A percentile compares a stretch with the other conserved stretches of the same genome.
phyloP scores from a whole-genome alignment of 1,284 basidiomycete species.

The Grifola frondosa region DNA sequence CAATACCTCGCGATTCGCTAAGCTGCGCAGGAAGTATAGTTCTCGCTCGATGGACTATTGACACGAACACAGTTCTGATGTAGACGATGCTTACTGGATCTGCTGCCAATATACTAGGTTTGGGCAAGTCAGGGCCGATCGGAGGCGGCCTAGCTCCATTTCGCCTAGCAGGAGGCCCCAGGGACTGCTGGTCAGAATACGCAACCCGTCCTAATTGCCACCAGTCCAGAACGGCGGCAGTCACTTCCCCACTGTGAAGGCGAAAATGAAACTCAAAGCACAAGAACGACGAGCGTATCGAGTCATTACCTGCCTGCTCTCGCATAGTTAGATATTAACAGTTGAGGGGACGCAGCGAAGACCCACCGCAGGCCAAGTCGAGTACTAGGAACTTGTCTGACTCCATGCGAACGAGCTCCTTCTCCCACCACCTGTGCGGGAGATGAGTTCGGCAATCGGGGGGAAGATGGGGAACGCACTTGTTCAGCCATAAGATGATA shows the following conservation, averaged over 20 bases:
- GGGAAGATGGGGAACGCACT: slow-evolving; percentile 27
- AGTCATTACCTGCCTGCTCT: slow-evolving; percentile 22
- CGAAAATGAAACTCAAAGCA: background rate
- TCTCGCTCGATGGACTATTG: background rate
- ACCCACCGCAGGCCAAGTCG: slow-evolving; percentile 54
- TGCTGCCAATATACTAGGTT: slow-evolving; percentile 28
- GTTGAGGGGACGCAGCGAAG: background rate
- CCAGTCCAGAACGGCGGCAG: slow-evolving; percentile 30
- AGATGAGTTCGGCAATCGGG: background rate
- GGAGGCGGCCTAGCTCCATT: slow-evolving; percentile 9
- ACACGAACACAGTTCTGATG: background rate
- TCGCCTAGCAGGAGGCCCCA: slow-evolving; percentile 2
- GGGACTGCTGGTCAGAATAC: slow-evolving; percentile 6
- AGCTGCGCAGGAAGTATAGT: too few relatives aligned
- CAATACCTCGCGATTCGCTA: too few relatives aligned
- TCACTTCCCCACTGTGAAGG: slow-evolving; percentile 27
- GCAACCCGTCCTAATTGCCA: slow-evolving; percentile 24
- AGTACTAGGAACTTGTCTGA: slow-evolving; percentile 34
- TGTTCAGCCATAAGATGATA: slow-evolving; percentile 52
- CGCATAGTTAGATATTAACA: too few relatives aligned
- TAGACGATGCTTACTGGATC: slow-evolving; percentile 40
- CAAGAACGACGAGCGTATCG: too few relatives aligned
- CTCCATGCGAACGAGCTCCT: slow-evolving; percentile 30
- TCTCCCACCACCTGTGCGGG: slow-evolving; percentile 45
- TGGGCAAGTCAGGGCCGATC: slow-evolving; percentile 20